Base-by-base conservation (phyloP, 352 stramenopile species). In the Pythium guiyangense region DNA sequence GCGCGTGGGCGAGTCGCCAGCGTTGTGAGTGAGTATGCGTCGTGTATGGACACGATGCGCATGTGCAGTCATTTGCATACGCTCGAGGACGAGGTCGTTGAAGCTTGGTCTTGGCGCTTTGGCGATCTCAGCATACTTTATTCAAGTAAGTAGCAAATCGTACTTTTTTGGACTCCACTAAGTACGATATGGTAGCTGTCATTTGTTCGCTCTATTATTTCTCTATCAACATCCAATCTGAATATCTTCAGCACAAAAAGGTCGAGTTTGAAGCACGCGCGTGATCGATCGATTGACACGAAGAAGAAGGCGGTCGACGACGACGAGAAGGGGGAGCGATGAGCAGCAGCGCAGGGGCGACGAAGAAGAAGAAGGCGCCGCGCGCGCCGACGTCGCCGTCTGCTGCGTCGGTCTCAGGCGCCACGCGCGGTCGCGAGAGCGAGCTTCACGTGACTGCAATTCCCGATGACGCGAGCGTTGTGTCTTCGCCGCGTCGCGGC, bases 391-490 rank as follows among this genome's bases (percentile, higher is more conserved):
- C 55, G 26, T 62, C 55, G 37, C 55, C 55, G 37, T 54, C 47
- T n/a, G 55, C 54, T 3, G 25, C 47, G 10, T 35, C 55, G 31
- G n/a, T 29, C 34, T 40, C 35, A 6, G 47, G 47, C 37, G 4
- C 26, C 26, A 18, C 35, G 35, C 20, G 25, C 37, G 42, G 48
- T 10, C 31, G 27, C 25, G 40, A 49, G 14, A 18, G 35, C 6
- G 54, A 67, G 49, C 10, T 59, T 43, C 54, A 43, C 27, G 48
- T 26, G 29, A 53, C 48, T 25, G 52, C 68, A 44, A n/a, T 74
- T 15, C 86, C 80, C 50, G 77, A 90, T 40, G 75, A 75, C 22
- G 84, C 77, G 14, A 88, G 74, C 49, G 64, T 66, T 20, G 34
- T 70, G 27, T 88, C 77, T 42, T 88, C 80, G 20, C 73, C 81